These are phyloP conservation scores for Musa troglodytarum DNA, from an alignment of 176 grass and related monocot species.

Conservation along the genomic window DNA sequence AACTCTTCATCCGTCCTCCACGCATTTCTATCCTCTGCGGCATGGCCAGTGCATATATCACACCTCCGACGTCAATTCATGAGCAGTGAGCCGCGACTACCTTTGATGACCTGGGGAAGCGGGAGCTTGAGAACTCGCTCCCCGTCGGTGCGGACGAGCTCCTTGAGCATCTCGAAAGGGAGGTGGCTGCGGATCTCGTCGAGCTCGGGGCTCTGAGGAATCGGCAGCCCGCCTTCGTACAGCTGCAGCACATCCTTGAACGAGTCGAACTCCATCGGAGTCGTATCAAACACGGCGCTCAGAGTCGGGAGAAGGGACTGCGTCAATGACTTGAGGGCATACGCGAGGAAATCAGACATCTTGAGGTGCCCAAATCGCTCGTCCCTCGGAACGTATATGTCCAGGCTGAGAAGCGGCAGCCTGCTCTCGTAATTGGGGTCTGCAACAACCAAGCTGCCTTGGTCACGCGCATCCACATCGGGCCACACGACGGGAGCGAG, in stretches of 20 bases:
- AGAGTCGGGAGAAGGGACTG: slow-evolving; percentile 46
- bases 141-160: slow-evolving; percentile 41
- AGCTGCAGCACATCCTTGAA: slow-evolving; percentile 65
- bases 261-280: slow-evolving; percentile 53
- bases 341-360: slow-evolving; percentile 63
- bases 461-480: neutral
- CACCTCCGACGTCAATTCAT: neutral
- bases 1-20: slow-evolving; percentile 95
- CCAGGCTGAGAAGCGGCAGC: slow-evolving; percentile 20
- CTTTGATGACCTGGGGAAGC: slow-evolving; percentile 58
- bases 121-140: slow-evolving; percentile 56
- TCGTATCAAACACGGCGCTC: slow-evolving; percentile 26
- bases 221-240: slow-evolving; percentile 44
- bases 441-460: slow-evolving; percentile 13
- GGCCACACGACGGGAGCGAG: neutral
- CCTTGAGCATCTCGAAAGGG: slow-evolving; percentile 48
- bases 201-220: slow-evolving; percentile 27
- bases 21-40: slow-evolving; percentile 42
- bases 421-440: slow-evolving; percentile 66
- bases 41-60: neutral
- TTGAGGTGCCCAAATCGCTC: slow-evolving; percentile 85
- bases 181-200: slow-evolving; percentile 36
- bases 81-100: slow-evolving; percentile 5
- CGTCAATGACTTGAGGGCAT: slow-evolving; percentile 46
- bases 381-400: slow-evolving; percentile 54